Conservation (phyloP, 1,284 basidiomycete species). For the Fomitopsis palustris region DNA sequence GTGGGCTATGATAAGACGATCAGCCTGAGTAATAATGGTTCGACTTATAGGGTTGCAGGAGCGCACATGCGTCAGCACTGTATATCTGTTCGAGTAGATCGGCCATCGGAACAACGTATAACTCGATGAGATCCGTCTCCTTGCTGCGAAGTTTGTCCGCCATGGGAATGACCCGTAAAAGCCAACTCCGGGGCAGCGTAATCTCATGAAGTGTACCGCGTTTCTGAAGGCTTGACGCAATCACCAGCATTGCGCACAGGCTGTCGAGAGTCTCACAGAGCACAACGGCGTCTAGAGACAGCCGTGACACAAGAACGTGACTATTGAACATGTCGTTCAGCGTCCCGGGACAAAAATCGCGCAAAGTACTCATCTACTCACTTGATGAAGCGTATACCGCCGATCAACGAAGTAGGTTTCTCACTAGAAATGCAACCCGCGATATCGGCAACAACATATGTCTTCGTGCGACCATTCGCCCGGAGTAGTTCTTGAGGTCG, state of each 20-base stretch:
- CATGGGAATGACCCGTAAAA: conserved; percentile 24
- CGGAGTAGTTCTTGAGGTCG: not conserved
- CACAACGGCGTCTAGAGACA: conserved; percentile 36
- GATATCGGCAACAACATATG: conserved; percentile 36
- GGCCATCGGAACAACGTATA: conserved; percentile 22
- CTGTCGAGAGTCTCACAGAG: conserved; percentile 46
- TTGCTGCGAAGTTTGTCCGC: not conserved
- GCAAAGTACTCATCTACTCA: conserved; percentile 3
- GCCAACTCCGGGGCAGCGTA: conserved; percentile 47
- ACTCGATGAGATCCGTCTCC: conserved; percentile 7
- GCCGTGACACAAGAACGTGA: conserved; percentile 32
- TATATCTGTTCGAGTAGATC: conserved; percentile 32
- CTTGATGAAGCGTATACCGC: conserved; percentile 27
- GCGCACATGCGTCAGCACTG: conserved; percentile 21
- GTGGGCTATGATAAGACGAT: conserved; percentile 16
- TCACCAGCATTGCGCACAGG: conserved; percentile 34
- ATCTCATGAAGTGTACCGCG: conserved; percentile 34
- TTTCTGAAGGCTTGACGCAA: conserved; percentile 28
- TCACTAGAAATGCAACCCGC: conserved; percentile 21
- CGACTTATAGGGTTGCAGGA: not conserved
- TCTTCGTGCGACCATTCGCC: not conserved
- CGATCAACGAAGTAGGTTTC: conserved; percentile 17
- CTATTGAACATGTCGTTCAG: conserved; percentile 24
- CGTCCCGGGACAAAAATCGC: not conserved
- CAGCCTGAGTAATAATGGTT: not conserved